Percentiles rank a stretch among this genome's conserved stretches.
Conservation (phyloP, 148 eudicot genomes). For the Camellia japonica region DNA sequence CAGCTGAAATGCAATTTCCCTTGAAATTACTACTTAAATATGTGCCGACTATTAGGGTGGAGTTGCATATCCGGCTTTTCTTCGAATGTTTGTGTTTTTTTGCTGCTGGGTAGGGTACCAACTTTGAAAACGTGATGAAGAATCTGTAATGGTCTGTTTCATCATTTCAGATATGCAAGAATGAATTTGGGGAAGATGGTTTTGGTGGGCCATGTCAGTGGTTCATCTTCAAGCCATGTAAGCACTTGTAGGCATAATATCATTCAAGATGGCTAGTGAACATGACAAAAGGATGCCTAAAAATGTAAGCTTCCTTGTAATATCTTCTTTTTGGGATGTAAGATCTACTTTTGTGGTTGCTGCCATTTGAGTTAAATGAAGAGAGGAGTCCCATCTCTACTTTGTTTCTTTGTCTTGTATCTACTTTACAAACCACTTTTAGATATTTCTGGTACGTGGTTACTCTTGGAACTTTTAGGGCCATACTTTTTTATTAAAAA, state of each 20-base stretch:
- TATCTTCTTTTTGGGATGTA: slow-evolving; percentile 6
- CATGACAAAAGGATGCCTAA: not conserved
- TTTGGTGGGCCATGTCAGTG: slow-evolving; percentile 7
- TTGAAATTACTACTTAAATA: no score
- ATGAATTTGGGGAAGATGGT: not conserved
- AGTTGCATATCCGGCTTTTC: not conserved
- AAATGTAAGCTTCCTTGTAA: slow-evolving; percentile 16
- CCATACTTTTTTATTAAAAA: not conserved
- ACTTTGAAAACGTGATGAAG: not conserved
- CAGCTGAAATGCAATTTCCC: no score
- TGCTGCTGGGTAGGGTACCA: not conserved
- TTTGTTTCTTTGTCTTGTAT: not conserved
- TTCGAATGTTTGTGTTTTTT: not conserved
- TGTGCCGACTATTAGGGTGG: not conserved
- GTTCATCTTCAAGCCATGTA: not conserved
- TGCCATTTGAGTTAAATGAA: slow-evolving; percentile 7
- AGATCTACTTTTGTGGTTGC: not conserved
- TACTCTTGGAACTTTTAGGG: not conserved
- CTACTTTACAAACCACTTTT: not conserved
- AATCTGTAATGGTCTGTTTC: not conserved
- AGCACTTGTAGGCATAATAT: not conserved
- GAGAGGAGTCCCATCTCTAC: not conserved
- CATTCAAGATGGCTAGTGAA: slow-evolving; percentile 1
- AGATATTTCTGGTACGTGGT: not conserved
- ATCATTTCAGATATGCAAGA: slow-evolving; percentile 21